Percentiles rank a stretch among this genome's conserved stretches.
Conservation (phyloP, 768 basidiomycete species). For the Kwoniella shandongensis region DNA sequence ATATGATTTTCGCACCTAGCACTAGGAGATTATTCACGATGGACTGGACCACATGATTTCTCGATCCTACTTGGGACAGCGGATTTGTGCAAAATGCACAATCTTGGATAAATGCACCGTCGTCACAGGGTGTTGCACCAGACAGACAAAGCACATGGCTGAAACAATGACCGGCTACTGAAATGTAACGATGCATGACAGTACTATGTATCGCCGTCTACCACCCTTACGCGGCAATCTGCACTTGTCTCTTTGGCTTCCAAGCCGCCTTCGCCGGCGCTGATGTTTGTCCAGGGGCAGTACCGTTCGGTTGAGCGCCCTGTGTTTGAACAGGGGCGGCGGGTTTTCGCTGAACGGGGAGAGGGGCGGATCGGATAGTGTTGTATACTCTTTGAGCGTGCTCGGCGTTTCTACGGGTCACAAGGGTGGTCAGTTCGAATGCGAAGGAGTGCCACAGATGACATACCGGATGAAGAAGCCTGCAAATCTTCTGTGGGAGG, state of each 20-base stretch:
- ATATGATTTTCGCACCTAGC: too few relatives aligned
- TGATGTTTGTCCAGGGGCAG: neutral
- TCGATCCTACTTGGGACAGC: too few relatives aligned
- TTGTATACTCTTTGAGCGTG: constrained; percentile 84
- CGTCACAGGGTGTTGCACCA: too few relatives aligned
- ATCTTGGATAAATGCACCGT: too few relatives aligned
- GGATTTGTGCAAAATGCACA: too few relatives aligned
- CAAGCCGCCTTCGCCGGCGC: constrained; percentile 13
- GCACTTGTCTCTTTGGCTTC: constrained; percentile 22
- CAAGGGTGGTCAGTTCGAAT: neutral
- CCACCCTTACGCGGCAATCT: constrained; percentile 16
- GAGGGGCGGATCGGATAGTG: constrained; percentile 64
- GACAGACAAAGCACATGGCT: too few relatives aligned
- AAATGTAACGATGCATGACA: too few relatives aligned
- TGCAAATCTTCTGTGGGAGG: constrained; percentile 86
- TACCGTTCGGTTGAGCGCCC: neutral
- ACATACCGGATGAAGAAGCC: constrained; percentile 89
- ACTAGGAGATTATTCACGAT: too few relatives aligned
- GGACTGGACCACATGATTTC: too few relatives aligned
- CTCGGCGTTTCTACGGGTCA: constrained; percentile 69
- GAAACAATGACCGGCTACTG: too few relatives aligned
- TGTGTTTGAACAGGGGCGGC: constrained; percentile 2
- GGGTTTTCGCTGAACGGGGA: constrained; percentile 53
- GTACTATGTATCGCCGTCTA: too few relatives aligned
- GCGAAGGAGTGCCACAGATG: neutral